phyloP scores from a whole-genome alignment of 1,139 yeast species.

The Groenewaldozyma auringiensis region DNA sequence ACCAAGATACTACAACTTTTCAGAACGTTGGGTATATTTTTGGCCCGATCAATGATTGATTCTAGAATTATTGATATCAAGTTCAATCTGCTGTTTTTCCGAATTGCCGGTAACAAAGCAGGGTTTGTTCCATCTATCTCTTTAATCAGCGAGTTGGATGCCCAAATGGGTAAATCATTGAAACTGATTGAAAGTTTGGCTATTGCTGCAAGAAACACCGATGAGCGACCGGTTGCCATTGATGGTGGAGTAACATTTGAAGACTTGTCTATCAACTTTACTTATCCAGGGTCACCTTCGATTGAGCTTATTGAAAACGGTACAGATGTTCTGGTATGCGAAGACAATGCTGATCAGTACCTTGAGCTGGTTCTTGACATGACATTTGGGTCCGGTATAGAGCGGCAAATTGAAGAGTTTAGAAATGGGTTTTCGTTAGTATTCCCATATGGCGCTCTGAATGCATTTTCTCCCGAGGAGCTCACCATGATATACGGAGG shows the following conservation, averaged over 20 bases:
- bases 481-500: constrained; percentile 63
- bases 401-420: constrained; percentile 59
- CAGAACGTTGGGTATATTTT: constrained; percentile 65
- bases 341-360: constrained; percentile 51
- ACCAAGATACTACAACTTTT: constrained; percentile 48
- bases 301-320: constrained; percentile 57
- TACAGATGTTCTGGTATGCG: constrained; percentile 40
- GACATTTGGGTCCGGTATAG: constrained; percentile 58
- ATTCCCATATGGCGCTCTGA: constrained; percentile 68
- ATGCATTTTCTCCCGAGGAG: constrained; percentile 68
- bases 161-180: constrained; percentile 54
- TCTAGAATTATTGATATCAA: constrained; percentile 78
- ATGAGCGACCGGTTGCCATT: constrained; percentile 25
- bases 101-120: constrained; percentile 17
- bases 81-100: constrained; percentile 64
- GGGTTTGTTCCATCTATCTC: constrained; percentile 32
- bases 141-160: constrained; percentile 47
- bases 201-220: constrained; percentile 14
- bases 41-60: constrained; percentile 83
- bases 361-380: constrained; percentile 52
- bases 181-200: constrained; percentile 38
- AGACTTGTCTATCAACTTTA: constrained; percentile 55
- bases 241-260: constrained; percentile 39
- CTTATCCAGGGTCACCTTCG: constrained; percentile 69
- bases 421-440: constrained; percentile 76